These are phyloP conservation scores for Marasmius tenuissimus DNA, from an alignment of 1,284 basidiomycete genomes.

Conservation along the genomic window DNA sequence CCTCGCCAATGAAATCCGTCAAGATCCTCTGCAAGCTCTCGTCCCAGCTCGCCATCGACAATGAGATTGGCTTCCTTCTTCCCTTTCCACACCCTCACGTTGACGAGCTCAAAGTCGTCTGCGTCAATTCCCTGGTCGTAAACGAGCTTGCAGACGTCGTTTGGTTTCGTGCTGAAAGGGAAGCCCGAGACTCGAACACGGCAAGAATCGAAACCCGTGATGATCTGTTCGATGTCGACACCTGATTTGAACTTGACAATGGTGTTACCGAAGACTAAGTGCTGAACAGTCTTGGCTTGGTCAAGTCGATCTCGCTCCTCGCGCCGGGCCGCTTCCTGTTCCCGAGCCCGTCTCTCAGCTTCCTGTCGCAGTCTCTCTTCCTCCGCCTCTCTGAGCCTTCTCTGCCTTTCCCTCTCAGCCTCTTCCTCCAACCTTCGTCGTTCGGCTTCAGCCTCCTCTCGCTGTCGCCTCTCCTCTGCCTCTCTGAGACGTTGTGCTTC, in stretches of 20 bases:
- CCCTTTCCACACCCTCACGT: conserved; percentile 20
- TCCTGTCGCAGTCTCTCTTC: background rate
- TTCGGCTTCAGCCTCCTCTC: background rate
- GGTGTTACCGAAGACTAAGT: conserved; percentile 41
- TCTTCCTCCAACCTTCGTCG: background rate
- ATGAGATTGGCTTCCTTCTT: conserved; percentile 37
- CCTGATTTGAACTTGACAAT: conserved; percentile 48
- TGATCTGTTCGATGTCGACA: conserved; percentile 36
- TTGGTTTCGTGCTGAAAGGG: conserved; percentile 30
- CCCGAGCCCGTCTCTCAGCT: conserved; percentile 3
- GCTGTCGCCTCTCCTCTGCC: background rate
- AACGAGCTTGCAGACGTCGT: conserved; percentile 41
- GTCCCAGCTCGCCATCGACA: conserved; percentile 35
- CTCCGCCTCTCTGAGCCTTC: background rate
- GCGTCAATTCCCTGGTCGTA: conserved; percentile 34
- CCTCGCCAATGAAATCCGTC: conserved; percentile 45
- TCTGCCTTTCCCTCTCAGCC: background rate
- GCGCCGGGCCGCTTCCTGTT: conserved; percentile 14
- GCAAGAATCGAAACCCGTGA: conserved; percentile 50
- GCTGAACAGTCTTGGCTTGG: conserved; percentile 36
- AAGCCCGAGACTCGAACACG: conserved; percentile 40
- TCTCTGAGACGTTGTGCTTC: background rate
- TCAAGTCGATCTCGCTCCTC: conserved; percentile 27
- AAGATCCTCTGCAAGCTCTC: conserved; percentile 33
- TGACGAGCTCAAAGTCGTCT: conserved; percentile 29